Evolutionary conservation across 176 grass and related monocot species (phyloP).

Genomic region (Rhynchospora pubera): DNA sequence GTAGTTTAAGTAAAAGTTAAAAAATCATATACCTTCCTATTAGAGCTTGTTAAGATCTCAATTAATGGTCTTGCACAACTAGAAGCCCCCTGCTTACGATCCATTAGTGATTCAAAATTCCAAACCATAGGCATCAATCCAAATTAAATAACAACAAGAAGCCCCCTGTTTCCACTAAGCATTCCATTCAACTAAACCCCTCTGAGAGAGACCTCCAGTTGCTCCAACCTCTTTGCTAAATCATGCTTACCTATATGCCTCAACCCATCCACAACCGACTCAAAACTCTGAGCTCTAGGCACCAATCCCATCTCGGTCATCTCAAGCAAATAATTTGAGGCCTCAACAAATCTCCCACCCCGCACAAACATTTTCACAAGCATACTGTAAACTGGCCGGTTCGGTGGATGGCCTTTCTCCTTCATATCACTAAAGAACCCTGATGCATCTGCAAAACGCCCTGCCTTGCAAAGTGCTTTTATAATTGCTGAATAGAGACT

Average conservation of each 20-base stretch:
- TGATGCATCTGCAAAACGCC: slow-evolving; percentile 68
- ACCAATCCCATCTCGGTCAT: slow-evolving; percentile 72
- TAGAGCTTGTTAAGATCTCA: background rate
- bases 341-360: slow-evolving; percentile 63
- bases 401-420: slow-evolving; percentile 49
- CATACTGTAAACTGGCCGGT: slow-evolving; percentile 91
- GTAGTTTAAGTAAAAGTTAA: background rate
- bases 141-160: slow-evolving; percentile 8
- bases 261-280: slow-evolving; percentile 61
- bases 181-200: slow-evolving; percentile 37
- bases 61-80: background rate
- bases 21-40: background rate
- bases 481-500: slow-evolving; percentile 81
- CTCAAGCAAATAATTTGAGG: slow-evolving; percentile 74
- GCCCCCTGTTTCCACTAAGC: background rate
- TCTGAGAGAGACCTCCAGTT: slow-evolving; percentile 59
- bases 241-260: slow-evolving; percentile 67
- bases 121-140: background rate
- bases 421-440: slow-evolving; percentile 83
- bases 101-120: background rate
- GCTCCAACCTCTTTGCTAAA: slow-evolving; percentile 62
- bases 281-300: slow-evolving; percentile 56
- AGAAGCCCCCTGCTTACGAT: background rate
- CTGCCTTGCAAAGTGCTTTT: slow-evolving; percentile 78
- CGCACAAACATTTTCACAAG: slow-evolving; percentile 91